phyloP scores from a whole-genome alignment of 805 yeast genomes.

The Candida montana region DNA sequence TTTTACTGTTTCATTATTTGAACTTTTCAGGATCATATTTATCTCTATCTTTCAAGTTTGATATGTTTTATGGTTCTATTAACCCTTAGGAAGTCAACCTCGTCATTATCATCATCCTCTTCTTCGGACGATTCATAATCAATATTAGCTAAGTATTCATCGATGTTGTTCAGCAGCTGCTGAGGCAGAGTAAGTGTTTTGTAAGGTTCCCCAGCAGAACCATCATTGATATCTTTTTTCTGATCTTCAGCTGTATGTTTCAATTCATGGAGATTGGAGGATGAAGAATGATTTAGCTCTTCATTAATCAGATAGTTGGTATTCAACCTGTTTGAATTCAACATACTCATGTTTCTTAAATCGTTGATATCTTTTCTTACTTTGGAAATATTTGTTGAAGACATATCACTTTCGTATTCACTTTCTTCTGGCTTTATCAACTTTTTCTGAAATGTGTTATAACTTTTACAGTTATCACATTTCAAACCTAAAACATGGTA shows the following conservation, averaged over 20 bases:
- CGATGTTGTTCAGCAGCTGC: conserved; percentile 25
- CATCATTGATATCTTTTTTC: neutral
- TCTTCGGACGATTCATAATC: conserved; percentile 14
- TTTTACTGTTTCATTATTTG: no score
- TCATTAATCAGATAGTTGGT: conserved; percentile 24
- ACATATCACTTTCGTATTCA: conserved; percentile 26
- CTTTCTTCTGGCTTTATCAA: conserved; percentile 63
- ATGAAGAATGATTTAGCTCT: conserved; percentile 6
- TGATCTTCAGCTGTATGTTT: neutral
- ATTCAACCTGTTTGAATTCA: conserved; percentile 18
- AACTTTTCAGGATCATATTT: conserved; percentile 10
- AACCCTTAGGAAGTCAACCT: conserved; percentile 20
- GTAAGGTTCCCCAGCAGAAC: conserved; percentile 2
- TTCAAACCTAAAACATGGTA: conserved; percentile 85
- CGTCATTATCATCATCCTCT: conserved; percentile 20
- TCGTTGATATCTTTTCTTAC: conserved; percentile 10
- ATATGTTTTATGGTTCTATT: conserved; percentile 16
- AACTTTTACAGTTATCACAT: conserved; percentile 82
- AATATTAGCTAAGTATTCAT: conserved; percentile 22
- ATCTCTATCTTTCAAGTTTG: conserved; percentile 2
- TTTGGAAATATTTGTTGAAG: conserved; percentile 18
- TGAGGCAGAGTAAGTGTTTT: conserved; percentile 23
- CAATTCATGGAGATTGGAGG: neutral
- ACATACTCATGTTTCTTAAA: conserved; percentile 19
- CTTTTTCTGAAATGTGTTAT: conserved; percentile 73